Conservation (phyloP, 192 early-diverging fungal species). For the Coemansia sp. region DNA sequence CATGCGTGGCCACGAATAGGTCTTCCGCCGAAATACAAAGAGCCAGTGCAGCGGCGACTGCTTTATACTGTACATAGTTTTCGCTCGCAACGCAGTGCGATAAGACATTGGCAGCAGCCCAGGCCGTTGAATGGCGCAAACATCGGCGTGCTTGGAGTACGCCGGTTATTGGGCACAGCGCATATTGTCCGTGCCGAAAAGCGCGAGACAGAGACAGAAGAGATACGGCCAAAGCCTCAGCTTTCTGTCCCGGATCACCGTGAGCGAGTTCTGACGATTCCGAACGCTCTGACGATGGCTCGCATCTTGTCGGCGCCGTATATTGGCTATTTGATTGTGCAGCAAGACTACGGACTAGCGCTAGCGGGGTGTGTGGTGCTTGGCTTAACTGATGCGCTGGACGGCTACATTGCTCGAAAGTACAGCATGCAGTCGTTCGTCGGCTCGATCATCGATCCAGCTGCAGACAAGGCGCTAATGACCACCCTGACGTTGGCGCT, state of each 20-base stretch:
- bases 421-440: slow-evolving; percentile 87
- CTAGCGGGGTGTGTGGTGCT: slow-evolving; percentile 79
- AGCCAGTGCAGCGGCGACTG: background rate
- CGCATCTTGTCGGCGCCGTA: slow-evolving; percentile 81
- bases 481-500: slow-evolving; percentile 84
- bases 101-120: no score
- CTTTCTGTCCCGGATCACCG: slow-evolving; percentile 16
- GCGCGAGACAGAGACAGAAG: background rate
- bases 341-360: slow-evolving; percentile 71
- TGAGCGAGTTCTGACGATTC: slow-evolving; percentile 91
- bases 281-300: slow-evolving; percentile 85
- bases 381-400: slow-evolving; percentile 84
- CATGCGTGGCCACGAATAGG: background rate
- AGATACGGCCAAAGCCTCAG: background rate
- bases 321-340: slow-evolving; percentile 88
- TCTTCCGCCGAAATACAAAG: background rate
- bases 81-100: background rate
- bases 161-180: background rate
- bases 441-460: slow-evolving; percentile 91
- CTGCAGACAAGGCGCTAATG: slow-evolving; percentile 94
- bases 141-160: background rate
- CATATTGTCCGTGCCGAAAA: background rate
- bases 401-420: slow-evolving; percentile 87
- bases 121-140: background rate
- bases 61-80: background rate